These are phyloP conservation scores for Solanum boliviense DNA, from an alignment of 257 asterid species.

Conservation along the genomic window DNA sequence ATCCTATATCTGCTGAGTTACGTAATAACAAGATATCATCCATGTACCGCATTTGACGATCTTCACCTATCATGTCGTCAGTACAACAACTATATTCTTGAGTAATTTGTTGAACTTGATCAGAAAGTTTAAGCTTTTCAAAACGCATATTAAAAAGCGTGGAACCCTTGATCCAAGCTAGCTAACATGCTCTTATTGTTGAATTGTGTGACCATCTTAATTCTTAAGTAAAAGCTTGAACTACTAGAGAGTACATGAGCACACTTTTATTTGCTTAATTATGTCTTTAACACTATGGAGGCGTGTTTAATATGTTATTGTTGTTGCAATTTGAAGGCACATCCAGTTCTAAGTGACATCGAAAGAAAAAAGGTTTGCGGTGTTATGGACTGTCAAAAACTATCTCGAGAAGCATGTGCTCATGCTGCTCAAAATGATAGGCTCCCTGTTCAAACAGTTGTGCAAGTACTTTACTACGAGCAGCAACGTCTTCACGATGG, in stretches of 20 bases:
- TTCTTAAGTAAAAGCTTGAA: background rate
- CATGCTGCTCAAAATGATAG: conserved; percentile 92
- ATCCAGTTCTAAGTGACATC: conserved; percentile 65
- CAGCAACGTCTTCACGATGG: conserved; percentile 71
- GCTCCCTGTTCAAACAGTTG: conserved; percentile 79
- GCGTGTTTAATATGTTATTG: background rate
- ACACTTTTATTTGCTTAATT: background rate
- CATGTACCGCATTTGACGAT: background rate
- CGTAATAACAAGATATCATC: background rate
- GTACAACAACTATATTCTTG: background rate
- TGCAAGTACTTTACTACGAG: conserved; percentile 88
- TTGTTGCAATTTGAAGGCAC: conserved; percentile 41
- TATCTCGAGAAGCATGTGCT: conserved; percentile 82
- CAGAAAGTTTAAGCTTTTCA: background rate
- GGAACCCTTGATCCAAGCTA: background rate
- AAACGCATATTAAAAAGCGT: background rate
- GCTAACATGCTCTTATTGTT: background rate
- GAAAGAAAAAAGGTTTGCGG: conserved; percentile 87
- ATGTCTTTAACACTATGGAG: background rate
- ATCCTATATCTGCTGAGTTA: background rate
- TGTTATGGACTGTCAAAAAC: conserved; percentile 91
- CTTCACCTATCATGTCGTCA: background rate
- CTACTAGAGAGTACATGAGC: background rate
- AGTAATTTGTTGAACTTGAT: background rate
- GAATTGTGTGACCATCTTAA: background rate